phyloP scores from a whole-genome alignment of 108 stramenopile species.

The Cyclotella sp. region DNA sequence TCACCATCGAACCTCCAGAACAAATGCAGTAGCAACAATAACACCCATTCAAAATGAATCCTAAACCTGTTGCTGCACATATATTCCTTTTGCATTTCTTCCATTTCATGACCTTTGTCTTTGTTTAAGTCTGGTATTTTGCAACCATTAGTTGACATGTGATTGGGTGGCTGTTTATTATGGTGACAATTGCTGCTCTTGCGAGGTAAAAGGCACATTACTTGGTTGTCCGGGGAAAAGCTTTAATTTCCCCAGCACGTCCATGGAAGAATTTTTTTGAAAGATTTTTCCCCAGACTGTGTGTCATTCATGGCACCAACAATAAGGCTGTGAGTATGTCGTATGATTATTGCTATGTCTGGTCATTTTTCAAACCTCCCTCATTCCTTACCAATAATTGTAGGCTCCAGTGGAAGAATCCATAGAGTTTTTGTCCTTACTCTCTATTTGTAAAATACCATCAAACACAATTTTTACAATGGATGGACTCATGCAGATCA shows the following conservation, averaged over 20 bases:
- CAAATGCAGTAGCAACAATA: neutral
- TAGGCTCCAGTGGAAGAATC: slow-evolving; percentile 55
- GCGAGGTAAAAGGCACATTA: slow-evolving; percentile 4
- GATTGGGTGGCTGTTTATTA: slow-evolving; percentile 55
- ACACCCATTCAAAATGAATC: slow-evolving; percentile 4
- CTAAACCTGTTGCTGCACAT: slow-evolving; percentile 16
- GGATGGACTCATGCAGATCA: slow-evolving; percentile 77
- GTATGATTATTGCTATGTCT: too few species aligned
- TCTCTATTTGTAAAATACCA: slow-evolving; percentile 32
- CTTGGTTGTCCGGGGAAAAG: neutral
- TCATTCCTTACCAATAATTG: neutral
- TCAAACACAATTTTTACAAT: slow-evolving; percentile 36
- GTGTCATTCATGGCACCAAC: slow-evolving; percentile 56
- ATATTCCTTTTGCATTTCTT: slow-evolving; percentile 36
- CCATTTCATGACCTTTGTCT: slow-evolving; percentile 55
- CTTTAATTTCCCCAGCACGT: neutral
- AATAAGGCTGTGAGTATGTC: slow-evolving; percentile 56
- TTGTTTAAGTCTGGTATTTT: slow-evolving; percentile 57
- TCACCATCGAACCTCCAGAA: too few species aligned
- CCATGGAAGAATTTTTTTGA: neutral
- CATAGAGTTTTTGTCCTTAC: slow-evolving; percentile 38
- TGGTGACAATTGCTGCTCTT: neutral
- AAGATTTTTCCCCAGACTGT: slow-evolving; percentile 57
- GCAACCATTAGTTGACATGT: slow-evolving; percentile 60
- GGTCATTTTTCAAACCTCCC: neutral